Evolutionary conservation across 805 yeast genomes (phyloP), one percentile per base, ranked within the genome.

Genomic region (Candida golubevii): DNA sequence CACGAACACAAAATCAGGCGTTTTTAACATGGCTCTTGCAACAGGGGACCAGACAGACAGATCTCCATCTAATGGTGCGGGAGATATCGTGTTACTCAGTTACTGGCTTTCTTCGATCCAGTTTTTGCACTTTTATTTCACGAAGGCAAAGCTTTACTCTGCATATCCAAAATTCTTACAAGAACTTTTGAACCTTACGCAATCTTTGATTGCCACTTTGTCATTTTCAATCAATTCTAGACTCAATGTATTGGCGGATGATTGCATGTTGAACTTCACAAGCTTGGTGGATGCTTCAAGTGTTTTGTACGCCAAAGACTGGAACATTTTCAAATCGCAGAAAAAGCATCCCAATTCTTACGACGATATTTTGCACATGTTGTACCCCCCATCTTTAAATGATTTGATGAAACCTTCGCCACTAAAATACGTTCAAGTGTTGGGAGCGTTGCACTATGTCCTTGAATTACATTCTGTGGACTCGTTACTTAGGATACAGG

Each of bases 371-470:
- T 68, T 83, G 36, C 76, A 80, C 43, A 85, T 82, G 78, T 67
- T 88, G 44, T 83, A 83, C 50, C 98, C 98, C 6, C 98, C 98
- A 2, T 71, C 91, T 0, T 78, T 86, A 15, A 73, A 78, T 38
- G 85, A 86, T 46, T 84, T 88, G 58, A 81, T 85, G 75, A 82
- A 80, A 59, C 96, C 97, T 3, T 88, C 97, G 0, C 99, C 99
- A 0, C 71, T 90, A 42, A 82, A 80, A 53, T 75, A 90, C 42
- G 80, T 90, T 26, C 95, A 93, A 55, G 84, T 90, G 1, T 73
- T 93, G 47, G 95, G 96, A 28, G 96, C 98, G 0, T 72, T 95
- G 42, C 74, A 88, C 36, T 88, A 90, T 56, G 91, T 93, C 3
- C 72, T 90, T 56, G 88, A 85, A 44, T 66, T 91, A 33, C 95